Evolutionary conservation across 2,329 filamentous ascomycete genomes (phyloP).

Genomic region (Penicillium sp.): DNA sequence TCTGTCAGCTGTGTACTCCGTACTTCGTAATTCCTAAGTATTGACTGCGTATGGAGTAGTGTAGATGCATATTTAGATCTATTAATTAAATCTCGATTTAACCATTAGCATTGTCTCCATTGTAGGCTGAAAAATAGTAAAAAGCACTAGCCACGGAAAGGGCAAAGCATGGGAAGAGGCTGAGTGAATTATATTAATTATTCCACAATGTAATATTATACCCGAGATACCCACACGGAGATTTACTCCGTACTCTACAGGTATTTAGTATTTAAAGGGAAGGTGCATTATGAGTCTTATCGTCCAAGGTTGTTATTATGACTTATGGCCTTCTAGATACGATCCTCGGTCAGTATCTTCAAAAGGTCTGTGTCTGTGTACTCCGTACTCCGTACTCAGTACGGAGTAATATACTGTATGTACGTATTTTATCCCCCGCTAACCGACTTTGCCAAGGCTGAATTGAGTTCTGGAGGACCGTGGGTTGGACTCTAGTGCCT

Average conservation of each 20-base stretch:
- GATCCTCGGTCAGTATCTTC: neutral
- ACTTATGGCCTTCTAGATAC: neutral
- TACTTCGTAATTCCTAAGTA: neutral
- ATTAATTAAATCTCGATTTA: neutral
- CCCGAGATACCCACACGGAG: neutral
- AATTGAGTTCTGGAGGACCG: conserved; percentile 3
- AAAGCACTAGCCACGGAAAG: neutral
- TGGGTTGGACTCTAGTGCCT: neutral
- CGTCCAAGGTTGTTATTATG: neutral
- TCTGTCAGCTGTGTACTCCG: neutral
- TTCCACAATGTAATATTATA: neutral
- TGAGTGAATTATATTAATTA: neutral
- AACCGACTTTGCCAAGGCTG: neutral
- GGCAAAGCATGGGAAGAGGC: neutral
- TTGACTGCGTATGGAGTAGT: neutral
- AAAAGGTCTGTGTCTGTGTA: neutral
- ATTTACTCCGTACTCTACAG: neutral
- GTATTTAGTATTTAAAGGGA: neutral
- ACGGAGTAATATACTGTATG: no score
- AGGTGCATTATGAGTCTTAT: neutral
- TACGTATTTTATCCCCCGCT: neutral
- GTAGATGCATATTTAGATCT: neutral
- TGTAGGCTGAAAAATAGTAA: neutral
- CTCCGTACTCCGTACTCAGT: neutral
- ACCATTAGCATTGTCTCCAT: neutral